These are phyloP conservation scores for Eimeria acervulina DNA, from an alignment of 169 alveolate genomes.

Conservation along the genomic window DNA sequence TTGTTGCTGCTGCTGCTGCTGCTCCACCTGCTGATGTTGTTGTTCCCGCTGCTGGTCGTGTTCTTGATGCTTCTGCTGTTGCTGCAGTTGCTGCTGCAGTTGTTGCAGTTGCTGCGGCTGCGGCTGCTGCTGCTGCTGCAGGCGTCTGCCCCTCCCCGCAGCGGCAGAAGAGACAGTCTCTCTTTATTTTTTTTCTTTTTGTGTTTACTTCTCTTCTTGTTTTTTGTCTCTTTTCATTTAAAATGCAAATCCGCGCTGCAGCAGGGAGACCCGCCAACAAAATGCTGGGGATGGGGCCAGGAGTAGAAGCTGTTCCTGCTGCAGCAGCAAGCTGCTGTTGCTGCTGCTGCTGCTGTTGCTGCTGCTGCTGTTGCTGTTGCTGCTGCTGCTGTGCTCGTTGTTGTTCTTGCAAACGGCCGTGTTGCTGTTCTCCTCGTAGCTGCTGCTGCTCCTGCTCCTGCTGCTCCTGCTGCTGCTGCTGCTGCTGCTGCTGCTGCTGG, in stretches of 20 bases:
- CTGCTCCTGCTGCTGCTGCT: background rate
- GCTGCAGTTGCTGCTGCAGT: conserved; percentile 14
- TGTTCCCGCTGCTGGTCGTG: conserved; percentile 14
- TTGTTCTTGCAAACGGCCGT: background rate
- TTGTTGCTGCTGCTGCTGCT: no score
- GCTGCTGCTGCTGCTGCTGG: no score
- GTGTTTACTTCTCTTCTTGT: no score
- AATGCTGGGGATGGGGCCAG: background rate
- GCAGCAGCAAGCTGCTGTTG: background rate
- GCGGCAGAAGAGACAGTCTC: no score
- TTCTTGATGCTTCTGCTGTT: background rate
- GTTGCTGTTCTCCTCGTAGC: background rate
- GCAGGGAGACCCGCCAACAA: background rate
- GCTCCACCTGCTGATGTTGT: no score
- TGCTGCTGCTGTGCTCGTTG: background rate
- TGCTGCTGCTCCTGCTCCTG: background rate
- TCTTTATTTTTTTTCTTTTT: no score
- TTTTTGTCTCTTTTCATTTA: background rate
- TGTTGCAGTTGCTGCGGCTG: no score
- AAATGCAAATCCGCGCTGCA: background rate
- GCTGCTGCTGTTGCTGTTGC: background rate
- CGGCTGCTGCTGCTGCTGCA: no score
- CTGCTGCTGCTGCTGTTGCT: background rate
- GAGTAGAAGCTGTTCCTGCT: background rate
- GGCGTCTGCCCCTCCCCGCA: no score